phyloP scores from a whole-genome alignment of 495 filamentous ascomycete genomes.

The Penicillium antarcticum region DNA sequence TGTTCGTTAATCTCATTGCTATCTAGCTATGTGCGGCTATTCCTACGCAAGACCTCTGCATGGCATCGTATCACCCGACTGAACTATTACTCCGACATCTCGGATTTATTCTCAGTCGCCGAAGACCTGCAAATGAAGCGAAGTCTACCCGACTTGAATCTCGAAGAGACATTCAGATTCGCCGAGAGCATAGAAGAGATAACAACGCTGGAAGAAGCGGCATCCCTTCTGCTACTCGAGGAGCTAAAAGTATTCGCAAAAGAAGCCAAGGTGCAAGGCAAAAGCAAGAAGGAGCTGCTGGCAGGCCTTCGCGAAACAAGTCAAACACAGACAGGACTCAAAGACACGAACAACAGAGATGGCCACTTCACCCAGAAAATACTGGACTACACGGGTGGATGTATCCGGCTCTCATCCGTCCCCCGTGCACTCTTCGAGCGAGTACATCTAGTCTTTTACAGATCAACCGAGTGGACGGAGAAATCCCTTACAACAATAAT shows the following conservation, averaged over 20 bases:
- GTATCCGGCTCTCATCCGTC: conserved; percentile 72
- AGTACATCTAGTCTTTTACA: conserved; percentile 92
- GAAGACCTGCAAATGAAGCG: conserved; percentile 48
- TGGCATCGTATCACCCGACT: conserved; percentile 85
- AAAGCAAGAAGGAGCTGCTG: conserved; percentile 81
- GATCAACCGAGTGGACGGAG: conserved; percentile 95
- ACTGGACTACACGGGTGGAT: conserved; percentile 72
- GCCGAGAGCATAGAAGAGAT: conserved; percentile 76
- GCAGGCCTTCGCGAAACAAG: conserved; percentile 67
- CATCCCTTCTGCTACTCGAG: conserved; percentile 73
- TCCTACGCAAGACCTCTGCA: conserved; percentile 87
- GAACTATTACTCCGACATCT: conserved; percentile 78
- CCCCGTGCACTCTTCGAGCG: conserved; percentile 86
- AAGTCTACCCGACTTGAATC: conserved; percentile 43
- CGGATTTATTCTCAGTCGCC: conserved; percentile 64
- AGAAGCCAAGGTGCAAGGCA: conserved; percentile 82
- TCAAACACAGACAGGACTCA: conserved; percentile 67
- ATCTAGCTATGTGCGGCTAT: conserved; percentile 80
- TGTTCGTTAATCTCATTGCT: not conserved
- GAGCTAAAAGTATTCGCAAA: conserved; percentile 84
- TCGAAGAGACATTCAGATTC: conserved; percentile 63
- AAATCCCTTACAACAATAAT: conserved; percentile 96
- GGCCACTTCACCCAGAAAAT: conserved; percentile 71
- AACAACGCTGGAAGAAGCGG: conserved; percentile 79
- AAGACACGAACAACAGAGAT: conserved; percentile 58